Conservation (phyloP, 495 filamentous ascomycete species). For the Aspergillus saccharolyticus region DNA sequence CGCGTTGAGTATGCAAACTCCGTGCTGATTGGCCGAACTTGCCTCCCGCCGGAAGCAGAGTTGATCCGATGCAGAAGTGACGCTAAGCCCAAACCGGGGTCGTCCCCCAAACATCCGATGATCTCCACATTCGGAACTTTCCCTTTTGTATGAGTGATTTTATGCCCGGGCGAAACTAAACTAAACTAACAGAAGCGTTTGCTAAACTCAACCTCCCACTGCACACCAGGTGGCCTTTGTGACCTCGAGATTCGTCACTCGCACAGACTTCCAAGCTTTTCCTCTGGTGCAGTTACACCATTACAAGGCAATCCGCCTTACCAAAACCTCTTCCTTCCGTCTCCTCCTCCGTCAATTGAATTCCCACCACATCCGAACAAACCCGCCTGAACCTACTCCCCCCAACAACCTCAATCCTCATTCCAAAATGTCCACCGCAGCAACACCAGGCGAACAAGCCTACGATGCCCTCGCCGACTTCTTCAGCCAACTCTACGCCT, state of each 20-base stretch:
- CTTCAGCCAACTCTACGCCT: constrained; percentile 30
- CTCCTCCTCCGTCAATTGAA: no score
- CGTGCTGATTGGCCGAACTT: not conserved
- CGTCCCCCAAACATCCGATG: no score
- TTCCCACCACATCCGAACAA: not conserved
- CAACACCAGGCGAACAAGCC: constrained; percentile 19
- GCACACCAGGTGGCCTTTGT: not conserved
- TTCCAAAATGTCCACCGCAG: constrained; percentile 20
- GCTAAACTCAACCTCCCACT: no score
- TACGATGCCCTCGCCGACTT: constrained; percentile 33
- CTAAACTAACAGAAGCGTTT: no score
- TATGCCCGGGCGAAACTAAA: not conserved
- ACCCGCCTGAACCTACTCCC: constrained; percentile 1
- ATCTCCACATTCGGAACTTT: constrained; percentile 6
- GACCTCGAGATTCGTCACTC: no score
- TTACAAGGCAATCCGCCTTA: no score
- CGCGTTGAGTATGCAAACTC: not conserved
- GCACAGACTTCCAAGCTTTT: no score
- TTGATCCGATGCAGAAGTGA: not conserved
- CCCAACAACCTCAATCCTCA: not conserved
- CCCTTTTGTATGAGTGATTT: not conserved
- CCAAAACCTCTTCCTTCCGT: not conserved
- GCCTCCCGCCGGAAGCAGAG: not conserved
- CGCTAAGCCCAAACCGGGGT: not conserved
- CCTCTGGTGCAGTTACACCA: no score